phyloP scores from a whole-genome alignment of 2,329 filamentous ascomycete species.

The Periglandula ipomoeae region DNA sequence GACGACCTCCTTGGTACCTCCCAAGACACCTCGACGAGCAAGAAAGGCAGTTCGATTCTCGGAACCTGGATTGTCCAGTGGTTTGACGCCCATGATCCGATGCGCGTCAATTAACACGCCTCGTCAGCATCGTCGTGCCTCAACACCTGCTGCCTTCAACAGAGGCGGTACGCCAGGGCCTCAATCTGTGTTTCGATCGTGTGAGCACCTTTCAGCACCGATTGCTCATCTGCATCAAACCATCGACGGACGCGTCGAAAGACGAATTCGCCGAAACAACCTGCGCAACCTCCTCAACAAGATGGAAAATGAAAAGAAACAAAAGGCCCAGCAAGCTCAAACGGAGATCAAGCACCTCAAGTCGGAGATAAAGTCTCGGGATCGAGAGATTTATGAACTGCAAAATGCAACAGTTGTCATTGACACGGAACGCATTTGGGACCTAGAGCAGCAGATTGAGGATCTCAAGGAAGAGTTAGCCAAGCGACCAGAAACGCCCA shows the following conservation, averaged over 20 bases:
- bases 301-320: constrained; percentile 38
- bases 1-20: constrained; percentile 8
- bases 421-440: constrained; percentile 37
- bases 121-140: constrained; percentile 33
- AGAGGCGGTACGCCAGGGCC: constrained; percentile 8
- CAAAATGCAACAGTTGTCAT: constrained; percentile 40
- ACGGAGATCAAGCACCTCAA: constrained; percentile 41
- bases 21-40: constrained; percentile 21
- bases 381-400: constrained; percentile 44
- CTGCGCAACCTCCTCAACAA: constrained; percentile 50
- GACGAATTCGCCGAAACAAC: constrained; percentile 45
- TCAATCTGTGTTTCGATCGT: constrained; percentile 14
- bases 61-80: constrained; percentile 44
- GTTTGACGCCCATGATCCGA: constrained; percentile 49
- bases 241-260: constrained; percentile 47
- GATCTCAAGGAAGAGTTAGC: constrained; percentile 25
- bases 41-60: constrained; percentile 51
- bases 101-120: constrained; percentile 36
- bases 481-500: constrained; percentile 11
- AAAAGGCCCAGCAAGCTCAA: constrained; percentile 27
- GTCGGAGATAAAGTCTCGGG: constrained; percentile 37
- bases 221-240: constrained; percentile 40
- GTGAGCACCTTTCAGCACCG: constrained; percentile 20
- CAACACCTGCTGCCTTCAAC: constrained; percentile 26
- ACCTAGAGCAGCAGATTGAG: constrained; percentile 30